A percentile compares a stretch with the other conserved stretches of the same genome.
These are phyloP conservation scores for Panicum hallii DNA, from an alignment of 202 grass and related monocot genomes.

Conservation along the genomic window DNA sequence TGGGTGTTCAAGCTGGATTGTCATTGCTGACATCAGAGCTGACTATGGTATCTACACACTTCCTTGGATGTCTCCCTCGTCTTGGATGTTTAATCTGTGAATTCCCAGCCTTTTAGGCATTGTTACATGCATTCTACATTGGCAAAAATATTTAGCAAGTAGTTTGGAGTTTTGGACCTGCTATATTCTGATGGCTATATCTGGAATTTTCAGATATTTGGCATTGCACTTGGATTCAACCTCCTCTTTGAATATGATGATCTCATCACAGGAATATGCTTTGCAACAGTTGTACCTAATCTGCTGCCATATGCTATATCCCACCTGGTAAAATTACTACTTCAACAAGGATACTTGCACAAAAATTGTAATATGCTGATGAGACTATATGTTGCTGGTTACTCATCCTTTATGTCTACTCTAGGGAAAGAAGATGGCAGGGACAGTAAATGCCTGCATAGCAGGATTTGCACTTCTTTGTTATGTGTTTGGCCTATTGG, in stretches of 20 bases:
- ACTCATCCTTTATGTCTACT: constrained; percentile 44
- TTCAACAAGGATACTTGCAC: constrained; percentile 24
- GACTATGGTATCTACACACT: constrained; percentile 75
- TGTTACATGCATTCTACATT: not conserved
- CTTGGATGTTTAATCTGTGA: constrained; percentile 38
- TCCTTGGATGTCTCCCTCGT: not conserved
- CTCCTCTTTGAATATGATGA: constrained; percentile 77
- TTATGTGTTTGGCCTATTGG: constrained; percentile 86
- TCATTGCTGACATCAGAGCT: constrained; percentile 88
- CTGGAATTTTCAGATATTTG: constrained; percentile 80
- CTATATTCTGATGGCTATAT: constrained; percentile 36
- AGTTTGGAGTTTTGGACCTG: constrained; percentile 16
- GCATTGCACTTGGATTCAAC: constrained; percentile 86
- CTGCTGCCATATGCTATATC: constrained; percentile 79
- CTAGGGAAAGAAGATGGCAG: constrained; percentile 69
- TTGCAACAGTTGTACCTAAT: constrained; percentile 71
- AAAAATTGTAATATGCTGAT: constrained; percentile 26
- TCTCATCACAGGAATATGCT: constrained; percentile 71
- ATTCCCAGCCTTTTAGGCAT: not conserved
- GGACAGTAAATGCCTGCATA: constrained; percentile 65
- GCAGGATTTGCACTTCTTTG: constrained; percentile 82
- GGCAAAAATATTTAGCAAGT: not conserved
- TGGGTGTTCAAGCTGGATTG: constrained; percentile 84
- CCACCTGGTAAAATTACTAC: constrained; percentile 61
- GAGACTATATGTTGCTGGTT: constrained; percentile 40